These are phyloP conservation scores for Akebia trifoliata DNA, from an alignment of 164 flowering plant species.

Conservation along the genomic window DNA sequence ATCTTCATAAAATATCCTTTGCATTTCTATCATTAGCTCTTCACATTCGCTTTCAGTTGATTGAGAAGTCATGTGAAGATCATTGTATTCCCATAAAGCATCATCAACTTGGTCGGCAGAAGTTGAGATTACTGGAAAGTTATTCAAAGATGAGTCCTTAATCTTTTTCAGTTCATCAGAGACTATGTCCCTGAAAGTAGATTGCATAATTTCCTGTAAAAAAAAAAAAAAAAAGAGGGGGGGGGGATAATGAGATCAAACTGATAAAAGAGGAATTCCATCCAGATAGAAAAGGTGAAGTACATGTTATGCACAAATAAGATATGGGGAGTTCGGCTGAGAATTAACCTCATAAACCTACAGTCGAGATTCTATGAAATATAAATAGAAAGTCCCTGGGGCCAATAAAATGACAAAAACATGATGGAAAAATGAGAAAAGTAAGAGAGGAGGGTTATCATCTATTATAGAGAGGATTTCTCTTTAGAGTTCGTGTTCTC, in stretches of 20 bases:
- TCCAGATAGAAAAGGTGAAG: neutral
- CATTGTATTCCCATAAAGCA: conserved; percentile 79
- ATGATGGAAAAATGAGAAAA: neutral
- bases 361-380: too few species aligned
- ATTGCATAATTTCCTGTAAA: conserved; percentile 47
- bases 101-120: conserved; percentile 28
- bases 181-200: conserved; percentile 61
- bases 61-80: conserved; percentile 35
- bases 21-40: conserved; percentile 81
- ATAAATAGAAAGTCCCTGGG: too few species aligned
- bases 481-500: neutral
- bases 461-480: neutral
- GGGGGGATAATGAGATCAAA: neutral
- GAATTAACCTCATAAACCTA: too few species aligned
- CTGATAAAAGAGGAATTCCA: neutral
- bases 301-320: neutral
- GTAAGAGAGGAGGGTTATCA: neutral
- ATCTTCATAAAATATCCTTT: conserved; percentile 77
- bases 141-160: conserved; percentile 26
- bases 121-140: conserved; percentile 7
- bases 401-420: neutral
- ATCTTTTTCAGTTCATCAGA: conserved; percentile 69
- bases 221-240: neutral
- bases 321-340: neutral
- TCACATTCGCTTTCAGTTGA: conserved; percentile 47